These are phyloP conservation scores for Neurospora sp. DNA, from an alignment of 495 filamentous ascomycete genomes.

Conservation along the genomic window DNA sequence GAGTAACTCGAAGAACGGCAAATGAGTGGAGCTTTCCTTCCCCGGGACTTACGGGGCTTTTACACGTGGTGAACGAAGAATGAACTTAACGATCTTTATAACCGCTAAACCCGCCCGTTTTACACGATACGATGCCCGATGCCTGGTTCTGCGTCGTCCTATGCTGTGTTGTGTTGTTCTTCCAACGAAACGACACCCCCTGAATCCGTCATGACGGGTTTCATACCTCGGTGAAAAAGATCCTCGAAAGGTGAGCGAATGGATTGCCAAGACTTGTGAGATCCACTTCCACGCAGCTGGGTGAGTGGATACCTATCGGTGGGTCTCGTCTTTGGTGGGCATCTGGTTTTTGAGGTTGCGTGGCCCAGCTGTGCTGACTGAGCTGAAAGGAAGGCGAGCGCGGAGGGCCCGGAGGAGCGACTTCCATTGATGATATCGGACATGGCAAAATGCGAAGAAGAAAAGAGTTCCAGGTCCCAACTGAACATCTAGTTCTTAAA, in stretches of 20 bases:
- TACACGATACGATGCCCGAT: neutral
- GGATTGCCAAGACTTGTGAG: neutral
- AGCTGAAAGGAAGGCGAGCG: neutral
- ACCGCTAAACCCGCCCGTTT: neutral
- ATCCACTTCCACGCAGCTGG: neutral
- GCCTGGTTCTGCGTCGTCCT: neutral
- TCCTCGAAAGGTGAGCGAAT: neutral
- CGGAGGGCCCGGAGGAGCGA: neutral
- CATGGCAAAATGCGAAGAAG: neutral
- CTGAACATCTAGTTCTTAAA: neutral
- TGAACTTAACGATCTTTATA: neutral
- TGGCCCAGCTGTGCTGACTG: neutral
- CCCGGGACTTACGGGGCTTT: neutral
- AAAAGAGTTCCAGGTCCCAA: neutral
- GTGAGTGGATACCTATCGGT: neutral
- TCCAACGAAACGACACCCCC: neutral
- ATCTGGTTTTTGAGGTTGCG: neutral
- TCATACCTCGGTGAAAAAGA: neutral
- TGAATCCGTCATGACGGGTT: neutral
- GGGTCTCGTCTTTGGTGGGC: neutral
- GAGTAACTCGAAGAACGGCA: neutral
- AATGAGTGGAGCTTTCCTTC: neutral
- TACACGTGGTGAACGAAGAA: neutral
- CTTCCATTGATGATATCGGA: neutral
- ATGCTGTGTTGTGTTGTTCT: neutral